These are phyloP conservation scores for Onygenales sp. DNA, from an alignment of 2,329 filamentous ascomycete species.

Conservation along the genomic window DNA sequence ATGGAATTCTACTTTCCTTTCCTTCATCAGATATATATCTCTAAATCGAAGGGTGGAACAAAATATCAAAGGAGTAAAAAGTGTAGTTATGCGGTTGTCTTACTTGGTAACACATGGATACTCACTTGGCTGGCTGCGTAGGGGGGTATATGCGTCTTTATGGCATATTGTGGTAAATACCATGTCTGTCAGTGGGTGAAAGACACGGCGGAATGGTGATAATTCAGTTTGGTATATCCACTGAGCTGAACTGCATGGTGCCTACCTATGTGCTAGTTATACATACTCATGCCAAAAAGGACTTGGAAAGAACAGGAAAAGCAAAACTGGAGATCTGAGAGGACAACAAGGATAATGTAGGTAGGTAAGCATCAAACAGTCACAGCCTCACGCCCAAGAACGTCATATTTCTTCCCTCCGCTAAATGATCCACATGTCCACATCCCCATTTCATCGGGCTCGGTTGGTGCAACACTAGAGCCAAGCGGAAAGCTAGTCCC, in stretches of 20 bases:
- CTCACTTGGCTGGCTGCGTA: too few species aligned
- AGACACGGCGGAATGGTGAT: too few species aligned
- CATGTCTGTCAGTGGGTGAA: too few species aligned
- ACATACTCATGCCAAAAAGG: neutral
- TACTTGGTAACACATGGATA: too few species aligned
- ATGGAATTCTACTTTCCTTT: too few species aligned
- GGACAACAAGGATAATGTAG: neutral
- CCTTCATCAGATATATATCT: too few species aligned
- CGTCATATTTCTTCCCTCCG: neutral
- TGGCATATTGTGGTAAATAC: too few species aligned
- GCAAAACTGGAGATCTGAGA: neutral
- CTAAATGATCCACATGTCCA: neutral
- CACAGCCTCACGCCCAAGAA: neutral
- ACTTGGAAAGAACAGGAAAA: neutral
- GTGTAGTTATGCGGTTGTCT: too few species aligned
- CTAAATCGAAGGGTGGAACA: too few species aligned
- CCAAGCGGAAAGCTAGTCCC: neutral
- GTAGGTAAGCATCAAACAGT: neutral
- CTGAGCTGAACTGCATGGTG: neutral
- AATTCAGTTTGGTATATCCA: too few species aligned
- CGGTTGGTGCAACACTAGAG: neutral
- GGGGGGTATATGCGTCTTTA: too few species aligned
- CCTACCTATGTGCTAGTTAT: neutral
- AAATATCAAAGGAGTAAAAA: too few species aligned
- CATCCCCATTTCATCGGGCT: neutral